Evolutionary conservation across 2,329 filamentous ascomycete species (phyloP).

Genomic region (Nigrospora sphaerica): DNA sequence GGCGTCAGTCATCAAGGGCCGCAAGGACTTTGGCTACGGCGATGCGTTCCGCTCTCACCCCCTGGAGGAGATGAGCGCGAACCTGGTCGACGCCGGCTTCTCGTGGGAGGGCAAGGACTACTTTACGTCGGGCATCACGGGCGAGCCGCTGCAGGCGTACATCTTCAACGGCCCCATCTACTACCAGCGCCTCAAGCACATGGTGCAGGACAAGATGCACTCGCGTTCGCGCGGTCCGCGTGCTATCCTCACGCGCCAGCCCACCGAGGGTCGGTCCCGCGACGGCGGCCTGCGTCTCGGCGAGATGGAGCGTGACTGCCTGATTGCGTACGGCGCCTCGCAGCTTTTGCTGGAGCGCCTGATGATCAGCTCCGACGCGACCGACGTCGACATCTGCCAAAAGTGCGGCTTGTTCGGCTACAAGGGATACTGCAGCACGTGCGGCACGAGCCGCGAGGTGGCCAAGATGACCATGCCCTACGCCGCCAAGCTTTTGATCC

Average conservation of each 20-base stretch:
- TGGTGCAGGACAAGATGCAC: conserved; percentile 99
- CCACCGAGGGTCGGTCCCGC: conserved; percentile 88
- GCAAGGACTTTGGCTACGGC: conserved; percentile 75
- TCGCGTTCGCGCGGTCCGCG: conserved; percentile 83
- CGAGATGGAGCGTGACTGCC: conserved; percentile 97
- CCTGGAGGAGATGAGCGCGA: conserved; percentile 81
- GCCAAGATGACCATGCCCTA: conserved; percentile 96
- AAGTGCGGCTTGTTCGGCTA: conserved; percentile 93
- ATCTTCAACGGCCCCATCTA: conserved; percentile 99
- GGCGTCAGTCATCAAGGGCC: conserved; percentile 78
- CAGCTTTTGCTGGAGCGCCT: conserved; percentile 87
- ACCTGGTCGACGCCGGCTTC: conserved; percentile 83
- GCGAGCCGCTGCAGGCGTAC: conserved; percentile 88
- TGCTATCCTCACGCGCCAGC: conserved; percentile 88
- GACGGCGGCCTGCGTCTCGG: conserved; percentile 89
- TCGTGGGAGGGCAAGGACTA: conserved; percentile 97
- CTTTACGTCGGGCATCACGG: conserved; percentile 90
- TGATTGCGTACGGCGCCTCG: conserved; percentile 93
- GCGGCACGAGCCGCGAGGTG: conserved; percentile 76
- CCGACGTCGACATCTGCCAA: conserved; percentile 90
- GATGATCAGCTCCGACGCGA: conserved; percentile 90
- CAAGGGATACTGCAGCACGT: conserved; percentile 89
- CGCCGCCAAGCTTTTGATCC: conserved; percentile 89
- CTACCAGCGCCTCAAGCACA: conserved; percentile 99
- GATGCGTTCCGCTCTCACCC: conserved; percentile 78